Base-by-base conservation (phyloP, 345 rosid genomes). In the Salix arbutifolia region DNA sequence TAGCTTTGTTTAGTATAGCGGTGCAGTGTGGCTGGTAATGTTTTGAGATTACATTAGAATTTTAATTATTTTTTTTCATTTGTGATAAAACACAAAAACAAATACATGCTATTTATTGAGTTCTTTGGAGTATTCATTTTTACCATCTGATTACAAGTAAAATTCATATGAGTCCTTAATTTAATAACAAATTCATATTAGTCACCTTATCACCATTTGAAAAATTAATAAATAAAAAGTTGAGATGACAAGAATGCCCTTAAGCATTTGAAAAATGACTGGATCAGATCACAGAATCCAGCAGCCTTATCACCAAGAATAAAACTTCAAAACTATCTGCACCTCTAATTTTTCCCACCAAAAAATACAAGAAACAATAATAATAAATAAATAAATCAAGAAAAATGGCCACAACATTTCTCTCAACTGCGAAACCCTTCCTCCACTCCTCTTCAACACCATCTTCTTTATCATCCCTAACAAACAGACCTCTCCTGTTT, bases 331-430 rank as follows among this genome's bases (percentile, higher is more conserved):
- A 77, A 46, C 71, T 65, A 77, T 61, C 76, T 66, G 60, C 26
- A 60, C 80, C 88, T 75, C 83, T 48, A 14, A 38, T 48, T 80
- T 77, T 85, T 79, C 85, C 83, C 72, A 79, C 83, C 82, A 81
- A 77, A 83, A 69, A 58, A 16, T 72, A 73, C 82, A 65, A 74
- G 82, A 83, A 80, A 60, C 18, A 64, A 44, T 26, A 61, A 31
- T 48, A 46, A 30, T 35, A 35, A 13, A 56, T 31, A 11, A 76
- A 38, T 40, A 17, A 28, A n/a, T 61, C 60, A 66, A 69, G 74
- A 65, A 80, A 91, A 80, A 91, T 89, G 94, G 91, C 91, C 64
- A 42, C 86, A 31, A 26, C 79, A 62, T 85, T 84, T 77, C 86
- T 89, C 87, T 84, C 91, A 56, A 71, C 88, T 33, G 86, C 86